These are phyloP conservation scores for Ophiognomonia clavigignenti-juglandacearum DNA, from an alignment of 2,329 filamentous ascomycete species.

Conservation along the genomic window DNA sequence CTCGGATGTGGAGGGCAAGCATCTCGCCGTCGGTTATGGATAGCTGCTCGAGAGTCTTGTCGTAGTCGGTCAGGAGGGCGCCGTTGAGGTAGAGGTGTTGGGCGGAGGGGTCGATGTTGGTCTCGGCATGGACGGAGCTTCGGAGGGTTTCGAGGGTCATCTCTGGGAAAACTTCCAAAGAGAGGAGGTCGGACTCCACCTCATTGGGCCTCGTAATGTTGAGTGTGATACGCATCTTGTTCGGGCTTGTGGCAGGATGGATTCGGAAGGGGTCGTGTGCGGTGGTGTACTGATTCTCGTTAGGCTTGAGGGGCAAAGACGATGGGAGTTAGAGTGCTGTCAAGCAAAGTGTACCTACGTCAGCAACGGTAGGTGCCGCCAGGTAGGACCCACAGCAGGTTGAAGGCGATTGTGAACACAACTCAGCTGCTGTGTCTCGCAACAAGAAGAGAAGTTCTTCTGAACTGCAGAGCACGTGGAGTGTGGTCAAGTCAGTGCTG, in stretches of 20 bases:
- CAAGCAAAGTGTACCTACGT: too few relatives aligned
- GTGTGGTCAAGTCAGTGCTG: too few relatives aligned
- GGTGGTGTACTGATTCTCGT: not conserved
- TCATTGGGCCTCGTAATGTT: conserved; percentile 73
- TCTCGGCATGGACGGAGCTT: conserved; percentile 81
- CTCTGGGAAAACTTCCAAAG: conserved; percentile 74
- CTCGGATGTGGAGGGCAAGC: conserved; percentile 77
- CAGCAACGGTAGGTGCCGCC: too few relatives aligned
- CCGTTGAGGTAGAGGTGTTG: conserved; percentile 93
- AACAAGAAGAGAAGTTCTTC: too few relatives aligned
- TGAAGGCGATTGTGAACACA: too few relatives aligned
- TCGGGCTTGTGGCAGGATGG: not conserved
- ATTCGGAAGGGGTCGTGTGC: not conserved
- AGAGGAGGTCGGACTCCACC: conserved; percentile 69
- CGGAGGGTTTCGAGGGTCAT: conserved; percentile 84
- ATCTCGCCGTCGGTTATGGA: conserved; percentile 86
- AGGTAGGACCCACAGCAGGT: too few relatives aligned
- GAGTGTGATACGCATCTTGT: conserved; percentile 75
- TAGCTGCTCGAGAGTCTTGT: conserved; percentile 75
- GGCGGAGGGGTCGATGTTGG: conserved; percentile 62
- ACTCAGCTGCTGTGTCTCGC: too few relatives aligned
- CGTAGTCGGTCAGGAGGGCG: conserved; percentile 68
- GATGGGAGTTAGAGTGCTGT: too few relatives aligned
- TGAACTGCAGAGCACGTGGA: too few relatives aligned
- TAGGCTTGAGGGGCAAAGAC: too few relatives aligned